Evolutionary conservation across 83 land plant species (phyloP), one percentile per base, ranked within the genome.

Genomic region (Diphasiastrum complanatum): DNA sequence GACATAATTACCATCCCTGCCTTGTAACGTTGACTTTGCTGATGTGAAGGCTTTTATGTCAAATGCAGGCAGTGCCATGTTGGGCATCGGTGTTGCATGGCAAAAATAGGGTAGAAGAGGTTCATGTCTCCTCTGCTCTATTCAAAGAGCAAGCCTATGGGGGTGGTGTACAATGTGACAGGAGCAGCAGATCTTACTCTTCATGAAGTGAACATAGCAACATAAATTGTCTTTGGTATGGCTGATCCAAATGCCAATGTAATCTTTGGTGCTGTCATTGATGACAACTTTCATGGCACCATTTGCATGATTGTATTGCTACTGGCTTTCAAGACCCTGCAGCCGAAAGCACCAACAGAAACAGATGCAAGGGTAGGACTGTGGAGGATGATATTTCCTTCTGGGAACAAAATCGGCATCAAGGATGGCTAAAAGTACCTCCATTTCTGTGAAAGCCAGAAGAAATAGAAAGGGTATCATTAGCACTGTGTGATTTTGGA

Each of bases 161-260:
- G 73, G 34, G 45, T 70, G 38, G 73, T 70, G 24, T 70, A 70
- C 69, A 70, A 70, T 22, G 73, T 70, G 14, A 70, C 73, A 20
- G 73, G 73, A 5, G 73, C 70, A 19, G 33, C 60, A 16, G 73
- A 70, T 33, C 28, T 70, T 1, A 70, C 73, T 23, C 68, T 70
- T 19, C 73, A 70, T 41, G 73, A 70, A 30, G 73, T 70, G 25
- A 70, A 63, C 61, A 51, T 53, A 28, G 73, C 66, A n/a, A 69
- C 73, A 11, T 69, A 70, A 26, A 70, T 52, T 29, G 60, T 70
- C 3, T 65, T 52, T 38, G 55, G 59, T 38, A 70, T 70, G 60
- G 73, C 73, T 14, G 67, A 70, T 41, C 68, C 73, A n/a, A 70
- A 70, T 55, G 73, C 73, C 0, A 70, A 70, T 47, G 73, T 70